Evolutionary conservation across 805 yeast genomes (phyloP), one percentile per base, ranked within the genome.

Genomic region (Pichia nanzhaoensis): DNA sequence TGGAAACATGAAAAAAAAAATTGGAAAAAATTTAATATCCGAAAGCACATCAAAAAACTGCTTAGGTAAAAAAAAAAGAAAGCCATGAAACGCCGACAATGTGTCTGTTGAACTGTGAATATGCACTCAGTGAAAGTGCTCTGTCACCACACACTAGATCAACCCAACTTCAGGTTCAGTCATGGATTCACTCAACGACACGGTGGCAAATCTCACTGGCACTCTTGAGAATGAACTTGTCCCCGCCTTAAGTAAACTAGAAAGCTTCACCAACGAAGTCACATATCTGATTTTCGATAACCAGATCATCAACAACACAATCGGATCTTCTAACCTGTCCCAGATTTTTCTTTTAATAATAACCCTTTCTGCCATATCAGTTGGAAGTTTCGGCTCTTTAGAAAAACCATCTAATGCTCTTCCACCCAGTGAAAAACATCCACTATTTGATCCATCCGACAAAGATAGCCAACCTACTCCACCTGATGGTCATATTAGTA

Each of bases 381-480:
- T 66, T 18, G 74, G 73, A 1, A 50, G 68, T 16, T 63, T 61
- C 47, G 57, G 64, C 5, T 59, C 73, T 0, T 42, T 71, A 3
- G 57, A 51, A 27, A 51, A 57, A 34, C 67, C 67, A 0, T 1
- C 13, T 3, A 63, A 61, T 50, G 66, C 67, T 3, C 39, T 53
- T 24, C 48, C 50, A 1, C 71, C 76, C 18, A 59, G 57, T 10
- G 55, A 51, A 12, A 41, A 57, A 8, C 72, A 70, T 52, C 68
- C 67, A 2, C 45, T 69, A 36, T 71, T 67, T 52, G 75, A 71
- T 52, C 70, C 66, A 16, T 50, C 68, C 1, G 76, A 71, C 52
- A 55, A 57, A 19, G 72, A 69, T 49, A 34, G 50, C 14, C 47
- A 52, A 5, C 42, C 39, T 6, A 33, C 33, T 5, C 45, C 52